Evolutionary conservation across 2,329 filamentous ascomycete genomes (phyloP), one percentile per base, ranked within the genome.

Genomic region (Annulohypoxylon truncatum): DNA sequence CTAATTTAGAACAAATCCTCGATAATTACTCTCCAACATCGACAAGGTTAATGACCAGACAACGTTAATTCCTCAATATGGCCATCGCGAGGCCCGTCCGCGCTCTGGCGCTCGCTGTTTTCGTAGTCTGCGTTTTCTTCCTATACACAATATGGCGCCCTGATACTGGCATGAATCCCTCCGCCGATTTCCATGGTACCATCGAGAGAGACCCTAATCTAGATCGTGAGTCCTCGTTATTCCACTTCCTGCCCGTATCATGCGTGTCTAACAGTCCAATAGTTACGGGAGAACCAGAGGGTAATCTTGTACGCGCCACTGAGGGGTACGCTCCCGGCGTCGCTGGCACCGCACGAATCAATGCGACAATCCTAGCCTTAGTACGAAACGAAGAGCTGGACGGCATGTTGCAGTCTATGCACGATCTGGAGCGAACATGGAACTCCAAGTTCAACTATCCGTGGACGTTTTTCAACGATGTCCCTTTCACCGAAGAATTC

Each of bases 391-490:
- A 92, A 77, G 96, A 99, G 82, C 82, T 97, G 26, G 82, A 89
- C 20, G 92, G 91, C 48, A 92, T 99, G 84, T 83, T 98, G 24
- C 87, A 90, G 76, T 93, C 94, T 24, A 99, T 99, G 93, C 81
- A 81, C 59, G 95, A 99, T 76, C 85, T 99, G 65, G 96, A 99
- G 82, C 84, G 91, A 71, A 98, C 95, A 0, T 99, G 94, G 94
- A 99, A 99, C 76, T 85, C 89, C 84, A 99, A 99, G 77, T 99
- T 98, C 87, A 99, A 99, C 83, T 99, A 99, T 77, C 96, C 96
- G 0, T 99, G 96, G 93, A 97, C 94, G 7, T 99, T 99, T 79
- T 96, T 99, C 86, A 99, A 99, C 81, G 95, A 99, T 76, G 90
- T 92, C 55, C 92, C 93, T 13, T 99, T 99, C 76, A 90, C 91